phyloP scores from a whole-genome alignment of 2,329 filamentous ascomycete genomes.

The Neonectria neomacrospora region DNA sequence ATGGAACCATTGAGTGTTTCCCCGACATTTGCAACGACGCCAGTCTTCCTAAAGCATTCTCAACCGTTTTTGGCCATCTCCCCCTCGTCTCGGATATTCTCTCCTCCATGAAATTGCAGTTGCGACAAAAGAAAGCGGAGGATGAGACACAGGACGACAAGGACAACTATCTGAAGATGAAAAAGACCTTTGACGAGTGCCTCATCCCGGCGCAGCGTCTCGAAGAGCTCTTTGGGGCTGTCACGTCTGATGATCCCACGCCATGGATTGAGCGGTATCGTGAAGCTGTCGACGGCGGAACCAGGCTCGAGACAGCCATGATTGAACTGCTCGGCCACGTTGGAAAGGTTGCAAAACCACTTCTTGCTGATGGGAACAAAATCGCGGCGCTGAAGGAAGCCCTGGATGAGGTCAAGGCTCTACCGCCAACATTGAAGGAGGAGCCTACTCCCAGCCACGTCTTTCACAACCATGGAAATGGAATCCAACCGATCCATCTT shows the following conservation, averaged over 20 bases:
- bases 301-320: background rate
- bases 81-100: background rate
- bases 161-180: background rate
- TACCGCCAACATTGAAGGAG: background rate
- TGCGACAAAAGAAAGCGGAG: background rate
- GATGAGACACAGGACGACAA: background rate
- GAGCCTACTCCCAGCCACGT: background rate
- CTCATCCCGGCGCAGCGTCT: background rate
- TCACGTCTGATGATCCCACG: background rate
- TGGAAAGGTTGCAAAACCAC: background rate
- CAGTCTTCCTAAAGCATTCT: background rate
- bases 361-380: background rate
- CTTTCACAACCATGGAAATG: background rate
- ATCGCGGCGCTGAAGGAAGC: background rate
- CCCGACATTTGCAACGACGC: background rate
- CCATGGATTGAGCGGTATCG: background rate
- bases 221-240: background rate
- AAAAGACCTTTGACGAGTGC: background rate
- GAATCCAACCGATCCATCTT: background rate
- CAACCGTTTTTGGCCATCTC: background rate
- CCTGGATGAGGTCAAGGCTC: background rate
- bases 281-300: background rate
- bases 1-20: background rate
- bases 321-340: background rate
- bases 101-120: background rate